Evolutionary conservation across 768 basidiomycete genomes (phyloP).

Genomic region (Podaxis mareebaensis): DNA sequence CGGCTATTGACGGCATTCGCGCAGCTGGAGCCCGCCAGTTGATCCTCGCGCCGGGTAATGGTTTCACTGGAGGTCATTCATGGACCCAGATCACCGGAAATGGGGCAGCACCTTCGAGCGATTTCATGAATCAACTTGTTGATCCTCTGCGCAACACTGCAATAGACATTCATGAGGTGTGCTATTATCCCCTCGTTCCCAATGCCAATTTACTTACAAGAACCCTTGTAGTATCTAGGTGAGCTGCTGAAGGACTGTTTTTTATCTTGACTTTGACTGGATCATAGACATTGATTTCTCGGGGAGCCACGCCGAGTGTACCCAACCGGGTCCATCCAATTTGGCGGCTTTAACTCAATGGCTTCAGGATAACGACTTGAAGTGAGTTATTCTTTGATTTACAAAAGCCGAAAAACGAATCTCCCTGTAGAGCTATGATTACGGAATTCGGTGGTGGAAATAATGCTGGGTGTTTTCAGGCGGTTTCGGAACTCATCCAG

Average conservation of each 20-base stretch:
- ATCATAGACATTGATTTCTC: constrained; percentile 42
- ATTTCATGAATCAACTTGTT: constrained; percentile 39
- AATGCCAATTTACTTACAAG: constrained; percentile 2
- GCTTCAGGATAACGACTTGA: constrained; percentile 42
- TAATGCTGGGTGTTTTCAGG: constrained; percentile 43
- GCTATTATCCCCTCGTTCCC: constrained; percentile 5
- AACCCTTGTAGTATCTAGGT: constrained; percentile 14
- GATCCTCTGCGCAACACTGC: constrained; percentile 44
- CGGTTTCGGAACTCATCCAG: constrained; percentile 39
- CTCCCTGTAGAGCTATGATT: constrained; percentile 37
- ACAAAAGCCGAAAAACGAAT: not conserved
- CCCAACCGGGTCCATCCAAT: constrained; percentile 46
- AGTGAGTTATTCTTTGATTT: constrained; percentile 26
- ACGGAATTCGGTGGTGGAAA: constrained; percentile 48
- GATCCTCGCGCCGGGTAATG: constrained; percentile 48
- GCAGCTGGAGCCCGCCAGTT: constrained; percentile 39
- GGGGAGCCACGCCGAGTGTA: constrained; percentile 41
- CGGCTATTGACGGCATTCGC: constrained; percentile 45
- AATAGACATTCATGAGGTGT: constrained; percentile 48
- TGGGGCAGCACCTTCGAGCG: constrained; percentile 39
- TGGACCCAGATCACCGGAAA: constrained; percentile 39
- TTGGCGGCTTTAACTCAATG: constrained; percentile 42
- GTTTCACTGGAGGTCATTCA: constrained; percentile 46
- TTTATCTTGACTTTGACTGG: not conserved
- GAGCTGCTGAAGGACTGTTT: not conserved